These are phyloP conservation scores for Aristolochia fimbriata DNA, from an alignment of 164 flowering plant genomes.

Conservation along the genomic window DNA sequence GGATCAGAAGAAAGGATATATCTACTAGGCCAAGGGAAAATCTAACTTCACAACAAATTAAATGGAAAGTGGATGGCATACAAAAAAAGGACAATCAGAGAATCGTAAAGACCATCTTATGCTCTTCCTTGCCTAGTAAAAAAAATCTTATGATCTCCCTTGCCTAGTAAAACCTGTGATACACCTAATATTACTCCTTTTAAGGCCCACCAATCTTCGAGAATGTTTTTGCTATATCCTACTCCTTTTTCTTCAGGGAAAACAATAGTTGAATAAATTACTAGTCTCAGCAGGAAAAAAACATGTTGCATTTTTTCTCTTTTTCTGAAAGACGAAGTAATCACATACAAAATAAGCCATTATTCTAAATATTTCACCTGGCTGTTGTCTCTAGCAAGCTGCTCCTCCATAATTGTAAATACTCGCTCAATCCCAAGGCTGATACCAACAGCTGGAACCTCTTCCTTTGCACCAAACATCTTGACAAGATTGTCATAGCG, in stretches of 20 bases:
- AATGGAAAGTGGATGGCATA: background rate
- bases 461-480: slow-evolving; percentile 66
- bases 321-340: background rate
- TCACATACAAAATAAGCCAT: background rate
- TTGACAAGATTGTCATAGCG: slow-evolving; percentile 93
- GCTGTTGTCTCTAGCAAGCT: slow-evolving; percentile 42
- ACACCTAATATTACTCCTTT: too few relatives aligned
- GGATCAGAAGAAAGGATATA: background rate
- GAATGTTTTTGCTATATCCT: too few relatives aligned
- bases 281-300: too few relatives aligned
- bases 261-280: too few relatives aligned
- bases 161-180: too few relatives aligned
- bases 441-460: slow-evolving; percentile 86
- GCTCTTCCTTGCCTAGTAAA: too few relatives aligned
- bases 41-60: background rate
- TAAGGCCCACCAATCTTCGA: too few relatives aligned
- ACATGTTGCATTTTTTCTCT: too few relatives aligned
- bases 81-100: too few relatives aligned
- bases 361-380: slow-evolving; percentile 33
- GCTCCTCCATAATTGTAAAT: slow-evolving; percentile 71
- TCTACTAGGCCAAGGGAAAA: background rate
- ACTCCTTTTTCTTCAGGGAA: too few relatives aligned
- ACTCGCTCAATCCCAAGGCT: slow-evolving; percentile 97
- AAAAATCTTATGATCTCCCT: too few relatives aligned
- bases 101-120: too few relatives aligned